Base-by-base conservation (phyloP, 2,329 filamentous ascomycete genomes). In the Daldinia sp. region DNA sequence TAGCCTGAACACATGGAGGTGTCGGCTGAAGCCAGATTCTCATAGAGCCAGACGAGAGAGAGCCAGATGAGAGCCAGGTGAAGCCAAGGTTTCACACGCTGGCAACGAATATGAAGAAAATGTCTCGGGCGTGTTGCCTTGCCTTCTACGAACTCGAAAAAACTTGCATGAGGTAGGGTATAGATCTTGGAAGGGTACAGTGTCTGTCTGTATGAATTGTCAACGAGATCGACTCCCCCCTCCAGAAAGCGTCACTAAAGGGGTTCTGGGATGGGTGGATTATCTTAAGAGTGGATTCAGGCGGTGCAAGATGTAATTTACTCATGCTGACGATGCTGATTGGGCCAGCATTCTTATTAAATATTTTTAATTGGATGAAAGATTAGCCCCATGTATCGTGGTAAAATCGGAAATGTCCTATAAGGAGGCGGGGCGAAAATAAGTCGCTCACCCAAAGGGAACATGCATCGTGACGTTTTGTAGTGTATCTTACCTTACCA, bases 271-370 rank as follows among this genome's bases (percentile, higher is more conserved):
- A 48, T 49, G 29, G 6, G 39, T 25, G 19, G 21, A 43, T 43
- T 56, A n/a, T n/a, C n/a, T n/a, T n/a, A n/a, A n/a, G n/a, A n/a
- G n/a, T n/a, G n/a, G n/a, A n/a, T n/a, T n/a, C n/a, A 29, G 61
- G 64, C 61, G 32, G 61, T 67, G 61, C 61, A 62, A 27, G 32
- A 55, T 58, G 19, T 54, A 49, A 58, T 64, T 64, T 25, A 61
- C 54, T 64, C 54, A 51, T 57, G 8, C 37, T 19, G 37, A 41
- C 39, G 39, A 13, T n/a, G n/a, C n/a, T n/a, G n/a, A n/a, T n/a
- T n/a, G n/a, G n/a, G n/a, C n/a, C n/a, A n/a, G n/a, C n/a, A 43
- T 7, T 43, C 15, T n/a, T 15, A 35, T 35, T 35, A n/a, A n/a
- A 15, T 34, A 45, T 55, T 29, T 55, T 50, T 25, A n/a, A 62